Evolutionary conservation across 352 stramenopile genomes (phyloP).

Genomic region (Elongisporangium prolatum): DNA sequence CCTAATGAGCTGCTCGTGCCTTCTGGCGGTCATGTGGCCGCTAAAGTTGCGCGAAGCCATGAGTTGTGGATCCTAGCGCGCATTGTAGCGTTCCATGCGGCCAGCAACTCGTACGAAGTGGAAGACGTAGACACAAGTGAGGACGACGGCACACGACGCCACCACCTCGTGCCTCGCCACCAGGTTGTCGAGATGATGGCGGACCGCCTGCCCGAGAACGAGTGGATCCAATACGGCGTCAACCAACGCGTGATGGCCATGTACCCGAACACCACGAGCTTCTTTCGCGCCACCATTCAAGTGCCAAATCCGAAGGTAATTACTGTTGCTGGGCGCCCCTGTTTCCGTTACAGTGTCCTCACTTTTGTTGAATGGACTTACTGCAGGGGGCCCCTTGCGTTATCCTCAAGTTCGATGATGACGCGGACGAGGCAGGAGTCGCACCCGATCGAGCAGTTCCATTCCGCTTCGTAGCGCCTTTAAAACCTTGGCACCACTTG

Average conservation of each 20-base stretch:
- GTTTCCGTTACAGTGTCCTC: not conserved
- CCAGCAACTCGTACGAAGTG: constrained; percentile 93
- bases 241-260: constrained; percentile 95
- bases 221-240: constrained; percentile 85
- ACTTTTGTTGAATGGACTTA: constrained; percentile 2
- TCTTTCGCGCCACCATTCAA: constrained; percentile 92
- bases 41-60: constrained; percentile 72
- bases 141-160: constrained; percentile 67
- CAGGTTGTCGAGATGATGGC: constrained; percentile 89
- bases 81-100: constrained; percentile 84
- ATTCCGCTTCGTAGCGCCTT: constrained; percentile 92
- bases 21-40: constrained; percentile 54
- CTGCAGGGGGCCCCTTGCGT: constrained; percentile 85
- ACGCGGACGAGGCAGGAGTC: constrained; percentile 90
- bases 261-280: constrained; percentile 97
- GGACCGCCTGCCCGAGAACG: constrained; percentile 40
- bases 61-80: constrained; percentile 92
- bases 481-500: constrained; percentile 38
- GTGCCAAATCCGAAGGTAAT: constrained; percentile 83
- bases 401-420: constrained; percentile 97
- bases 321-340: no score
- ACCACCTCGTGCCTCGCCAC: constrained; percentile 69
- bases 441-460: constrained; percentile 92
- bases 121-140: constrained; percentile 91
- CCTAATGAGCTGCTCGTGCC: constrained; percentile 36